Percentiles rank a stretch among this genome's conserved stretches.
These are phyloP conservation scores for Mycena maculata DNA, from an alignment of 768 basidiomycete species.

Conservation along the genomic window DNA sequence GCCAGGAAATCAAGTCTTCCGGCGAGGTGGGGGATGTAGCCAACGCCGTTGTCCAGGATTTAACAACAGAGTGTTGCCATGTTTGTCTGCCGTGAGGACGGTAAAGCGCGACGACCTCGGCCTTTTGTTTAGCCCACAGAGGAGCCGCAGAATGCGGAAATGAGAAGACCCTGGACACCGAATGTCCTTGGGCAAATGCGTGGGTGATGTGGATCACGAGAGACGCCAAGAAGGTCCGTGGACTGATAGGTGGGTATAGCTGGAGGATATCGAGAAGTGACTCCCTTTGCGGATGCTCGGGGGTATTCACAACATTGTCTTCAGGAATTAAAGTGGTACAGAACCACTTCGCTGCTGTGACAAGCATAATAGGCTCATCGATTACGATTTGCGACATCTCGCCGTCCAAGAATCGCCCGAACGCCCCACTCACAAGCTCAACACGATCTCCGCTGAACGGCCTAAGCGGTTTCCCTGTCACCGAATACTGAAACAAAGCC, in stretches of 20 bases:
- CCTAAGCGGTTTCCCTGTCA: not conserved
- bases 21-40: not conserved
- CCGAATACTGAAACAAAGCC: not conserved
- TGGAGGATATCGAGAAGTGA: slow-evolving; percentile 1
- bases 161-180: not conserved
- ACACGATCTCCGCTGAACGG: not conserved
- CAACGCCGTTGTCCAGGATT: not conserved
- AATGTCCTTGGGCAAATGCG: not conserved
- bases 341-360: slow-evolving; percentile 12
- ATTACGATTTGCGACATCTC: slow-evolving; percentile 15
- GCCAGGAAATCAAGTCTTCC: not conserved
- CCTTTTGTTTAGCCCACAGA: slow-evolving; percentile 8
- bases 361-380: slow-evolving; percentile 17
- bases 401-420: slow-evolving; percentile 11
- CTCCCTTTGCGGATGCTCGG: not conserved
- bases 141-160: not conserved
- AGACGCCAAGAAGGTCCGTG: not conserved
- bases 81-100: not conserved
- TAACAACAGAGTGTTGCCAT: no score
- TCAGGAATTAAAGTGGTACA: not conserved
- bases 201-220: not conserved
- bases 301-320: no score
- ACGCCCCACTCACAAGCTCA: not conserved
- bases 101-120: not conserved
- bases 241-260: not conserved